Evolutionary conservation across 768 basidiomycete genomes (phyloP).

Genomic region (Agaricus blazei): DNA sequence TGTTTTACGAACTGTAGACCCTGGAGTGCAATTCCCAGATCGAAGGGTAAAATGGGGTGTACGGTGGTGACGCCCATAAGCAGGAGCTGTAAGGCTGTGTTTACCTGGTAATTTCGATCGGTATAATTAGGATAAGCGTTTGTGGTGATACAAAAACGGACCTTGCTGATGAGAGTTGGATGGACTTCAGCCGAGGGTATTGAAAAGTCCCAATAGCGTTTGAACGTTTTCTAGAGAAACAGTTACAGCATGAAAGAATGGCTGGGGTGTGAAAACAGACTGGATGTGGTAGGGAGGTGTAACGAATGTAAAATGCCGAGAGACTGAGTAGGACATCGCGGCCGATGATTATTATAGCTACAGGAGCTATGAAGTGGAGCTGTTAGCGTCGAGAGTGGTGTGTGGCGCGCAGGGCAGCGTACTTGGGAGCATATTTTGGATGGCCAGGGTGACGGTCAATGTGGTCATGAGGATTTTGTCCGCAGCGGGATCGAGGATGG

Average conservation of each 20-base stretch:
- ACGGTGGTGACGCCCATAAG: constrained; percentile 90
- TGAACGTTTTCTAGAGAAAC: constrained; percentile 72
- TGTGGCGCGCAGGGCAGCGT: constrained; percentile 20
- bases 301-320: constrained; percentile 91
- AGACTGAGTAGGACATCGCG: constrained; percentile 83
- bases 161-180: constrained; percentile 94
- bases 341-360: constrained; percentile 84
- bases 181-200: constrained; percentile 93
- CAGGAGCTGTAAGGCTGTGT: constrained; percentile 86
- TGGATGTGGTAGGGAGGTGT: constrained; percentile 81
- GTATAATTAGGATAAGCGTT: neutral
- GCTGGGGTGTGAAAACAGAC: constrained; percentile 40
- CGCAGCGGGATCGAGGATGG: constrained; percentile 94
- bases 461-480: constrained; percentile 97
- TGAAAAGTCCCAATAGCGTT: constrained; percentile 94
- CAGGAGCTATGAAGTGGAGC: constrained; percentile 51
- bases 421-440: constrained; percentile 84
- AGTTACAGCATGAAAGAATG: neutral
- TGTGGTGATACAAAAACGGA: constrained; percentile 18
- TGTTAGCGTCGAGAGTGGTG: neutral
- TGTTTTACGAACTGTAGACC: constrained; percentile 65
- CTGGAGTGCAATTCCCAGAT: constrained; percentile 49
- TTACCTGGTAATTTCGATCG: constrained; percentile 47
- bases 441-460: constrained; percentile 77
- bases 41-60: constrained; percentile 68